Base-by-base conservation (phyloP, 2,329 filamentous ascomycete genomes). In the Bipolaris victoriae region DNA sequence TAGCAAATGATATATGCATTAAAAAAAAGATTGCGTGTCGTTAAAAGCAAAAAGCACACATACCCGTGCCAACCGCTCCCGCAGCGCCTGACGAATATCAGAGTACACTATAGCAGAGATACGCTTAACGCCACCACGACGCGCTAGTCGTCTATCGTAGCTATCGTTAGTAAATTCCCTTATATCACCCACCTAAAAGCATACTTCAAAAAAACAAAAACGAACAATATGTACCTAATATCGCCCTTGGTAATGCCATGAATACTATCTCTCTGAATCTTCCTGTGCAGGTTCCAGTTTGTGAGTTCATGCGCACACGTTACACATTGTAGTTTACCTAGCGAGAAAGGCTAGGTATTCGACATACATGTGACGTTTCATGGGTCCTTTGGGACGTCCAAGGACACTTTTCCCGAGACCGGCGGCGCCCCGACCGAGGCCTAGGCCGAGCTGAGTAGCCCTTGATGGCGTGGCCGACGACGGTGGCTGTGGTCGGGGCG, bases 101-200 rank as follows among this genome's bases (percentile, higher is more conserved):
- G 86, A 80, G 66, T 93, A 93, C 2, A 92, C 88, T 0, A 44
- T 62, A 0, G 71, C 83, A 0, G 87, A 88, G 7, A 93, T 91
- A 0, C 90, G 81, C 71, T 92, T 92, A 0, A 94, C 88, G 0
- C 90, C 90, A 1, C 90, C 90, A 6, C 90, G 86, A 5, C 90
- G 85, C 1, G 90, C 90, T 0, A 94, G 76, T 39, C 90, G 87
- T 63, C 89, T 75, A 33, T 6, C 31, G 26, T 7, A 33, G 3
- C 7, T 37, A 15, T 10, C n/a, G n/a, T 31, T n/a, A 15, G n/a
- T 1, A 31, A 18, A 13, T 9, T 9, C 7, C 9, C 1, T 3
- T 0, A 10, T 10, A 10, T 29, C 5, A 10, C 26, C 26, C 3
- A 16, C 16, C 16, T 16, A 16, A 16, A 16, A 16, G 16, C 16